Conservation (phyloP, 805 yeast species). For the Saturnispora besseyi region DNA sequence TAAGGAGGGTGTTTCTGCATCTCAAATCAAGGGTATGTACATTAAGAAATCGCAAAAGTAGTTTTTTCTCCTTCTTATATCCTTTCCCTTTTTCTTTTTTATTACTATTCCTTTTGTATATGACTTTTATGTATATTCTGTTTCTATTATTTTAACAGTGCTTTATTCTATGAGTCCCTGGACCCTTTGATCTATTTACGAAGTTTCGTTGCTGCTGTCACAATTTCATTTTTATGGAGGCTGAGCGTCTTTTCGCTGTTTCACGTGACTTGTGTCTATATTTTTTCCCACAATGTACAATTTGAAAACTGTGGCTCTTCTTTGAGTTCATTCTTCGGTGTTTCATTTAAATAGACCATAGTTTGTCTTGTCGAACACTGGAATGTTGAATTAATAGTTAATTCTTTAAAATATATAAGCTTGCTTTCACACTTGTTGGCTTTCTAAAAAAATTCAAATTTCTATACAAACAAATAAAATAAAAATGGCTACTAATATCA, state of each 20-base stretch:
- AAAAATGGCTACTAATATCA: conserved; percentile 85
- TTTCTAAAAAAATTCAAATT: no score
- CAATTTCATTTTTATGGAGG: no score
- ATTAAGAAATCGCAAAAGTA: conserved; percentile 18
- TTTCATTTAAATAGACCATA: not conserved
- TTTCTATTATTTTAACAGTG: not conserved
- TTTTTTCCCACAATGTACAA: not conserved
- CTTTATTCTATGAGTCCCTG: not conserved
- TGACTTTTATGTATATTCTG: not conserved
- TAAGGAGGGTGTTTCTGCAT: conserved; percentile 25
- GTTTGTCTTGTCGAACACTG: not conserved
- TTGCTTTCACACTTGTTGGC: no score
- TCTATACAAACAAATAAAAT: not conserved
- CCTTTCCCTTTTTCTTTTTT: not conserved
- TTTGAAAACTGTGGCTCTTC: not conserved
- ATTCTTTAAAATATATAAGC: not conserved
- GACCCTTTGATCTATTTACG: no score
- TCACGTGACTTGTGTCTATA: conserved; percentile 3
- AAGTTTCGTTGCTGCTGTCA: no score
- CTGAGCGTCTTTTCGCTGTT: not conserved
- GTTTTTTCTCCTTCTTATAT: no score
- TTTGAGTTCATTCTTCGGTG: not conserved
- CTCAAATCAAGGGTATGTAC: conserved; percentile 26
- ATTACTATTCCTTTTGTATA: not conserved
- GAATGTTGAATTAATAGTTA: no score